Conservation (phyloP, 2,329 filamentous ascomycete genomes). For the Fusarium proliferatum region DNA sequence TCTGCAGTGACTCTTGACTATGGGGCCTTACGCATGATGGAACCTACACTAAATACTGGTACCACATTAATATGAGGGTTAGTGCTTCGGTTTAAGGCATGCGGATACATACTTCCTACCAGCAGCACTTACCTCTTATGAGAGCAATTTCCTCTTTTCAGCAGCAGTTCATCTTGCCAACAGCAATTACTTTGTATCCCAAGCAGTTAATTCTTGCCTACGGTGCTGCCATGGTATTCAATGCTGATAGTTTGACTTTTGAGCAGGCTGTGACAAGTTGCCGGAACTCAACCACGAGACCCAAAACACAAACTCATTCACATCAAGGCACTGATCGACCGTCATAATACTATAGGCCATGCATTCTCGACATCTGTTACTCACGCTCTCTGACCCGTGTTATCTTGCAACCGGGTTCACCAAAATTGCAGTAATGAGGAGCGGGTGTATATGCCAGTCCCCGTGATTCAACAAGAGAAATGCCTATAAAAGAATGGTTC, state of each 20-base stretch:
- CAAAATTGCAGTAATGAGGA: neutral
- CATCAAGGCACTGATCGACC: neutral
- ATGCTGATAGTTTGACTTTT: too few relatives aligned
- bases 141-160: neutral
- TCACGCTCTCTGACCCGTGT: neutral
- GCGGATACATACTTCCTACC: neutral
- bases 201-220: neutral
- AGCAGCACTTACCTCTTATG: too few relatives aligned
- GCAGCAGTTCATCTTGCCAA: too few relatives aligned
- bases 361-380: neutral
- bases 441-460: neutral
- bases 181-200: neutral
- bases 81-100: neutral
- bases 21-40: too few relatives aligned
- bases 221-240: fast-evolving
- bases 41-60: neutral
- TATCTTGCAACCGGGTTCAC: too few relatives aligned
- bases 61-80: neutral
- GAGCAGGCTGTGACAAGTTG: too few relatives aligned
- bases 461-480: neutral
- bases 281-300: too few relatives aligned
- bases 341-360: neutral
- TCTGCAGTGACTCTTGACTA: neutral
- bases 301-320: neutral
- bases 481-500: neutral